phyloP scores from a whole-genome alignment of 495 filamentous ascomycete genomes.

The Tuber calosporum region DNA sequence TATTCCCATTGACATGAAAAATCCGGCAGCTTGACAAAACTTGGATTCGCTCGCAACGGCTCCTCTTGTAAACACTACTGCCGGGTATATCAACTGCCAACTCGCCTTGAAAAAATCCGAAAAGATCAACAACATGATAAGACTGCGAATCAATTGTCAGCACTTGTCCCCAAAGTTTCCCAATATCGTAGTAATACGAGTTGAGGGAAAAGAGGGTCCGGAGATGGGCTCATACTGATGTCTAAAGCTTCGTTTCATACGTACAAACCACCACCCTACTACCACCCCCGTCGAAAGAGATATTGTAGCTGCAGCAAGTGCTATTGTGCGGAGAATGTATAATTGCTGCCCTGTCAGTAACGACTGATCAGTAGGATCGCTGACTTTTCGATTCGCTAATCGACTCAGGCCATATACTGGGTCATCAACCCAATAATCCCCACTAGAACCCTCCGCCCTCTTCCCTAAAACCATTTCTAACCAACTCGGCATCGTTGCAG shows the following conservation, averaged over 20 bases:
- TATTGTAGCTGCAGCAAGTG: conserved; percentile 38
- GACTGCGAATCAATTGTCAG: conserved; percentile 45
- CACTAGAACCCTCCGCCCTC: conserved; percentile 15
- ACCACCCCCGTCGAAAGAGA: conserved; percentile 38
- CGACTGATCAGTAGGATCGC: conserved; percentile 17
- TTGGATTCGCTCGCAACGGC: conserved; percentile 47
- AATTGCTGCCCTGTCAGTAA: conserved; percentile 37
- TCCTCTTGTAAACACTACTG: conserved; percentile 48
- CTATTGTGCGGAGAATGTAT: conserved; percentile 40
- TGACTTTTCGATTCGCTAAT: conserved; percentile 20
- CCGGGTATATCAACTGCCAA: conserved; percentile 58
- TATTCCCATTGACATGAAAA: conserved; percentile 56
- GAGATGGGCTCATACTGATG: conserved; percentile 54
- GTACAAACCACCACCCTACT: conserved; percentile 61
- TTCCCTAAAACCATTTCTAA: conserved; percentile 23
- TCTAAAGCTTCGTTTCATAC: conserved; percentile 65
- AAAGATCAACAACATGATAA: conserved; percentile 64
- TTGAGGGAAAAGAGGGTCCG: background rate
- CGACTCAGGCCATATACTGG: conserved; percentile 35
- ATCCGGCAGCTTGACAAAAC: conserved; percentile 64
- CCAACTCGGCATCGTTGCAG: conserved; percentile 12
- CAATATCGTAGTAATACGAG: background rate
- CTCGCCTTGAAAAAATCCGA: conserved; percentile 62
- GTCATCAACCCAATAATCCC: conserved; percentile 37
- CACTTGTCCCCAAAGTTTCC: background rate